A percentile compares a stretch with the other conserved stretches of the same genome.
Conservation (phyloP, 192 early-diverging fungal species). For the Spizellomyces sp. region DNA sequence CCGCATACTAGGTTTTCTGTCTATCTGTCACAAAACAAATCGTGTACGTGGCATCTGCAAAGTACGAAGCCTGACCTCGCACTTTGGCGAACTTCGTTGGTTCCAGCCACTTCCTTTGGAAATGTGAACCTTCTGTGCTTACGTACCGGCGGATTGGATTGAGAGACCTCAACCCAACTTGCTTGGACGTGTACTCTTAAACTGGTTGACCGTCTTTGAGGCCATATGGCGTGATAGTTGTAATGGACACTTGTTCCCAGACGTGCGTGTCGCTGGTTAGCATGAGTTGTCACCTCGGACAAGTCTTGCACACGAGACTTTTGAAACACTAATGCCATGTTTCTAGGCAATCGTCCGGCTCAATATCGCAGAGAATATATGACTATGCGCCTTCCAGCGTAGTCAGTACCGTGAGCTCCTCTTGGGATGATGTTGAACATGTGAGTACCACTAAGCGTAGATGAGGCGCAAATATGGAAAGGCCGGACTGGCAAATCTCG, state of each 20-base stretch:
- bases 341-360: conserved; percentile 28
- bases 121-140: too few relatives aligned
- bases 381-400: conserved; percentile 40
- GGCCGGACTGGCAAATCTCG: neutral
- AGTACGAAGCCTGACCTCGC: too few relatives aligned
- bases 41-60: too few relatives aligned
- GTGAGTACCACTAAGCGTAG: conserved; percentile 3
- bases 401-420: conserved; percentile 40
- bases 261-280: conserved; percentile 1
- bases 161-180: too few relatives aligned
- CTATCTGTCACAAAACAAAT: too few relatives aligned
- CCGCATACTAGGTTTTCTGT: too few relatives aligned
- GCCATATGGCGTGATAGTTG: neutral
- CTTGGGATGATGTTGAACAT: conserved; percentile 34
- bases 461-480: neutral
- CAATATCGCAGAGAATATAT: conserved; percentile 21
- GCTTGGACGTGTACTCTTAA: neutral
- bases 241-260: conserved; percentile 13
- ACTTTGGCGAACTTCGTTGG: too few relatives aligned
- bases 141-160: too few relatives aligned
- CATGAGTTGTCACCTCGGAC: neutral
- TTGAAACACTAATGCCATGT: neutral
- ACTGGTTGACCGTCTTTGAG: neutral
- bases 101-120: too few relatives aligned
- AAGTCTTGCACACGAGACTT: neutral